Percentiles rank a stretch among this genome's conserved stretches.
Conservation (phyloP, 768 basidiomycete species). For the Imleria badia region DNA sequence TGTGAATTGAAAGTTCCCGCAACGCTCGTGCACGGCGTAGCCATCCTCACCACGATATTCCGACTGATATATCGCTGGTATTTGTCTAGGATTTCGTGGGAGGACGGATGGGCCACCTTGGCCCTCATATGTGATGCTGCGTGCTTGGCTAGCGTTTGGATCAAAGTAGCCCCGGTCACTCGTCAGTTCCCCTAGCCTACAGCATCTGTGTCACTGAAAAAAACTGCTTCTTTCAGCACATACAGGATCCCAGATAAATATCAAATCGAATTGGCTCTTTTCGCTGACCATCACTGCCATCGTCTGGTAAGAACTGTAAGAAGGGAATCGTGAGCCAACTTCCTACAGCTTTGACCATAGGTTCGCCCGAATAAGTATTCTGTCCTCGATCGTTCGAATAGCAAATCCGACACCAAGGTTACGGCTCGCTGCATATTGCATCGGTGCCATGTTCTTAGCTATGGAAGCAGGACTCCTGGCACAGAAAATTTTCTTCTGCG, state of each 20-base stretch:
- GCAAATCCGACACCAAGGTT: slow-evolving; percentile 9
- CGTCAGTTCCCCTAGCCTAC: slow-evolving; percentile 11
- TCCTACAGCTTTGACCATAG: slow-evolving; percentile 4
- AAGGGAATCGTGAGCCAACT: background rate
- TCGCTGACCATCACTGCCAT: slow-evolving; percentile 18
- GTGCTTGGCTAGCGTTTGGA: slow-evolving; percentile 24
- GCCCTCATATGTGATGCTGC: slow-evolving; percentile 22
- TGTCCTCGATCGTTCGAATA: slow-evolving; percentile 26
- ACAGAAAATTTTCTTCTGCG: slow-evolving; percentile 21
- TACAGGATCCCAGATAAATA: background rate
- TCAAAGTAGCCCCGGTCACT: background rate
- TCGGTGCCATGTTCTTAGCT: slow-evolving; percentile 15
- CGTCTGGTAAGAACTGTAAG: slow-evolving; percentile 19
- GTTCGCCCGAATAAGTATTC: slow-evolving; percentile 29
- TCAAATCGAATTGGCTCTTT: slow-evolving; percentile 16
- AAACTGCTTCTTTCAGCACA: background rate
- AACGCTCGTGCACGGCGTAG: slow-evolving; percentile 14
- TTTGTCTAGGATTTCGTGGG: slow-evolving; percentile 24
- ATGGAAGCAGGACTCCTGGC: slow-evolving; percentile 16
- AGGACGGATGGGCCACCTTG: slow-evolving; percentile 26
- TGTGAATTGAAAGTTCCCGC: slow-evolving; percentile 11
- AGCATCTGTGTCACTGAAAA: background rate
- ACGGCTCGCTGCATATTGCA: slow-evolving; percentile 15
- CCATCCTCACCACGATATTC: slow-evolving; percentile 18
- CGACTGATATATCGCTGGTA: slow-evolving; percentile 24